Conservation (phyloP, 805 yeast species). For the Yarrowia sp. region DNA sequence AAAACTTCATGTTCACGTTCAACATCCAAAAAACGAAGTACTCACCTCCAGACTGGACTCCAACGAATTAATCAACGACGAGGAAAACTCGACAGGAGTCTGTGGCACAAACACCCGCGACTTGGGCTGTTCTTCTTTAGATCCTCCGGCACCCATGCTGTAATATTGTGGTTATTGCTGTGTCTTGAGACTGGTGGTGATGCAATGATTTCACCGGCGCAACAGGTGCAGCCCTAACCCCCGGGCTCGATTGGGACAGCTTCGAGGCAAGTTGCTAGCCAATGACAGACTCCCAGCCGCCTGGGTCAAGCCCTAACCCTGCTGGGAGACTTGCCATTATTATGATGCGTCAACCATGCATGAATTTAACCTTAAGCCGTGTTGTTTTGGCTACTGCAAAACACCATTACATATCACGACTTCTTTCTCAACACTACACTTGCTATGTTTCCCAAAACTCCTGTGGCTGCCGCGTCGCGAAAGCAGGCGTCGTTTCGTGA, state of each 20-base stretch:
- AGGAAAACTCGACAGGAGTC: constrained; percentile 37
- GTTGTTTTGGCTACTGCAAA: not conserved
- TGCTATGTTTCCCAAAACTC: constrained; percentile 18
- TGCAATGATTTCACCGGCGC: not conserved
- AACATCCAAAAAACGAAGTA: too few species aligned
- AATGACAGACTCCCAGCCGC: not conserved
- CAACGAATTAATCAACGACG: constrained; percentile 35
- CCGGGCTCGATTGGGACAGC: not conserved
- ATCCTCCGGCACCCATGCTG: constrained; percentile 35
- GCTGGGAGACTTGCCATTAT: not conserved
- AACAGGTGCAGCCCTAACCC: not conserved
- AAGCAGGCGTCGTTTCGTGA: constrained; percentile 13
- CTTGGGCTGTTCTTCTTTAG: constrained; percentile 29
- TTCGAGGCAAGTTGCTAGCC: not conserved
- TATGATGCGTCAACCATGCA: too few species aligned
- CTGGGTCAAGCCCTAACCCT: not conserved
- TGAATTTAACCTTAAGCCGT: too few species aligned
- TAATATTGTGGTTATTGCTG: not conserved
- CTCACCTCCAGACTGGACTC: constrained; percentile 36
- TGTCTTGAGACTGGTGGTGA: not conserved
- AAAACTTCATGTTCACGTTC: too few species aligned
- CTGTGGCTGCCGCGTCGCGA: constrained; percentile 7
- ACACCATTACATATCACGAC: constrained; percentile 11
- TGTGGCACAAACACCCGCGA: constrained; percentile 37
- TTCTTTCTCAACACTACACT: not conserved